phyloP scores from a whole-genome alignment of 768 basidiomycete species.

The Termitomyces sp. region DNA sequence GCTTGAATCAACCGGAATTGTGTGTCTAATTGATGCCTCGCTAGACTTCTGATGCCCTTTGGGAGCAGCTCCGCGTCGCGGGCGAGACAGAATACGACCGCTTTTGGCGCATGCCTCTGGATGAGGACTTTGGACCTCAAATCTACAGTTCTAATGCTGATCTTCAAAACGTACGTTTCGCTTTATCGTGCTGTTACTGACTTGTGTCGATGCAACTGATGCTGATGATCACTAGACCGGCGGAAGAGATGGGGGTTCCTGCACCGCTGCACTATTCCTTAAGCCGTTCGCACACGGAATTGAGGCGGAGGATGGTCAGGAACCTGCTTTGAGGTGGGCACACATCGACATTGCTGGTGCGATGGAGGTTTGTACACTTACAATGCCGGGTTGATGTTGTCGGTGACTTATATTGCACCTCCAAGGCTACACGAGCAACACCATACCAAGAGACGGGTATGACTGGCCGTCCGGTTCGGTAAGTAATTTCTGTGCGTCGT shows the following conservation, averaged over 20 bases:
- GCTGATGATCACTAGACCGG: conserved; percentile 42
- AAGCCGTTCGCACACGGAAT: conserved; percentile 77
- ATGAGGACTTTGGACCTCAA: conserved; percentile 73
- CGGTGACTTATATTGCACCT: not conserved
- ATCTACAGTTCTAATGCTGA: conserved; percentile 78
- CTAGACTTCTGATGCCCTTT: conserved; percentile 71
- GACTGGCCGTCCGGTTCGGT: conserved; percentile 80
- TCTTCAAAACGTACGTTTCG: conserved; percentile 58
- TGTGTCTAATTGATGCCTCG: not conserved
- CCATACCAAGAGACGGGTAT: conserved; percentile 70
- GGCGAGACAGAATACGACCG: conserved; percentile 74
- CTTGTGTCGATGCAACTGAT: not conserved
- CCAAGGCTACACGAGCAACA: conserved; percentile 42
- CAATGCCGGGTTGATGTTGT: not conserved
- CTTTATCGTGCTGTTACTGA: not conserved
- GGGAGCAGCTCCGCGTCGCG: conserved; percentile 61
- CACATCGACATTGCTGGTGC: conserved; percentile 81
- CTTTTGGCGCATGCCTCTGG: conserved; percentile 89
- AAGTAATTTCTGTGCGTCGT: conserved; percentile 18
- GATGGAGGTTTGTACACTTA: conserved; percentile 55
- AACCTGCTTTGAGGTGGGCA: conserved; percentile 67
- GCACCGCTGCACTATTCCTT: conserved; percentile 84
- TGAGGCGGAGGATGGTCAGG: conserved; percentile 52
- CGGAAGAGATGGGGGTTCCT: conserved; percentile 64
- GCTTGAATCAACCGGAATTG: not conserved